Evolutionary conservation across 2,329 filamentous ascomycete genomes (phyloP).

Genomic region (Fusarium keratoplasticum): DNA sequence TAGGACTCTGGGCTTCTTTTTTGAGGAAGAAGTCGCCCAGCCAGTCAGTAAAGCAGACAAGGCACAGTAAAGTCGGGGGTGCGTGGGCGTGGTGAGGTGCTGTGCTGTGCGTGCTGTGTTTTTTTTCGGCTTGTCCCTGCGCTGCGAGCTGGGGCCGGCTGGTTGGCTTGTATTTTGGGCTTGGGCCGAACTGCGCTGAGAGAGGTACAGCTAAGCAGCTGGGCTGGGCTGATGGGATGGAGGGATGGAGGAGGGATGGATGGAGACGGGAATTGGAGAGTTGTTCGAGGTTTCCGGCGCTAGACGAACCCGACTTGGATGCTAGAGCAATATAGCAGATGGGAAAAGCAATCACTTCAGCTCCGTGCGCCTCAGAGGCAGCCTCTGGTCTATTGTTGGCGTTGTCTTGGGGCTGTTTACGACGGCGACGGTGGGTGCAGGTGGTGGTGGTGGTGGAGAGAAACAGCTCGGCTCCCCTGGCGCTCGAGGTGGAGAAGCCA

Average conservation of each 20-base stretch:
- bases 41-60: background rate
- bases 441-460: conserved; percentile 34
- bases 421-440: conserved; percentile 34
- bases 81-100: conserved; percentile 12
- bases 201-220: background rate
- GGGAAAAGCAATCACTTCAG: background rate
- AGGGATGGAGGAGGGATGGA: background rate
- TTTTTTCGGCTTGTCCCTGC: conserved; percentile 16
- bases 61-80: background rate
- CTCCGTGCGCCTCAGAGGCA: conserved; percentile 19
- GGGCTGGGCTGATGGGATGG: background rate
- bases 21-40: conserved; percentile 8
- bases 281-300: background rate
- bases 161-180: conserved; percentile 19
- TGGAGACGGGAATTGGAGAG: background rate
- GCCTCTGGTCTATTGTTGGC: conserved; percentile 37
- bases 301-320: background rate
- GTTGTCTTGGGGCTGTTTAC: conserved; percentile 25
- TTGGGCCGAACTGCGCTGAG: background rate
- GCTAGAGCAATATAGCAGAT: background rate
- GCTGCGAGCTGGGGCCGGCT: conserved; percentile 27
- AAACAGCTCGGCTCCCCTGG: conserved; percentile 28
- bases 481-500: conserved; percentile 18
- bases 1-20: conserved; percentile 20
- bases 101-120: conserved; percentile 1